Evolutionary conservation across 441 rosid species (phyloP).

Genomic region (Francoa sonchifolia): DNA sequence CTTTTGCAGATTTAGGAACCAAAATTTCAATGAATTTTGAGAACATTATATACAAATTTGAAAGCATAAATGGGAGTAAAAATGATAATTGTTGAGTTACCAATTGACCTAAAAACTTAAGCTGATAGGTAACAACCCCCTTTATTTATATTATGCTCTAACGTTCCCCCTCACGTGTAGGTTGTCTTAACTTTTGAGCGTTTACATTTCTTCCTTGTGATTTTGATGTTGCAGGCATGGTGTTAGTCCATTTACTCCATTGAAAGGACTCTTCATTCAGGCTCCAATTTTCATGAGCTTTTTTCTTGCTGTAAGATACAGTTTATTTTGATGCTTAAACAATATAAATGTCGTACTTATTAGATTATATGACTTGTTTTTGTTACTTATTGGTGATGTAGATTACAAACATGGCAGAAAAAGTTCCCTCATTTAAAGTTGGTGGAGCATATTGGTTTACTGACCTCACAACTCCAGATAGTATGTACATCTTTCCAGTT

Average conservation of each 20-base stretch:
- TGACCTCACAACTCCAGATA: constrained; percentile 68
- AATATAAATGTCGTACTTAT: background rate
- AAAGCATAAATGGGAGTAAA: no score
- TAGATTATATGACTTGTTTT: constrained; percentile 3
- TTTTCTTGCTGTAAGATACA: constrained; percentile 59
- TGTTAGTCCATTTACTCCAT: constrained; percentile 59
- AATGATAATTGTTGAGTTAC: no score
- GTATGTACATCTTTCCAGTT: constrained; percentile 50
- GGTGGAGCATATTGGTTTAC: constrained; percentile 85
- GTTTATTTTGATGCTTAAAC: background rate
- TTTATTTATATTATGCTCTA: no score
- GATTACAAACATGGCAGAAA: constrained; percentile 84
- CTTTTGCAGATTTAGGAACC: no score
- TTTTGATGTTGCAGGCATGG: constrained; percentile 42
- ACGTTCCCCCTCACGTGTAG: background rate
- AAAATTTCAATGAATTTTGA: no score
- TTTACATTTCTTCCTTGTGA: constrained; percentile 8
- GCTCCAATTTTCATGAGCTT: constrained; percentile 63
- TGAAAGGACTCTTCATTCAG: constrained; percentile 66
- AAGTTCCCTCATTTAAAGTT: constrained; percentile 75
- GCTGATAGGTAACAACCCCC: no score
- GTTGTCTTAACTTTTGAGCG: no score
- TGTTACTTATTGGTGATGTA: constrained; percentile 12
- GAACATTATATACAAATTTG: no score
- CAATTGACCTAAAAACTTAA: no score